Base-by-base conservation (phyloP, 129 eudicot genomes). In the Escallonia rubra region DNA sequence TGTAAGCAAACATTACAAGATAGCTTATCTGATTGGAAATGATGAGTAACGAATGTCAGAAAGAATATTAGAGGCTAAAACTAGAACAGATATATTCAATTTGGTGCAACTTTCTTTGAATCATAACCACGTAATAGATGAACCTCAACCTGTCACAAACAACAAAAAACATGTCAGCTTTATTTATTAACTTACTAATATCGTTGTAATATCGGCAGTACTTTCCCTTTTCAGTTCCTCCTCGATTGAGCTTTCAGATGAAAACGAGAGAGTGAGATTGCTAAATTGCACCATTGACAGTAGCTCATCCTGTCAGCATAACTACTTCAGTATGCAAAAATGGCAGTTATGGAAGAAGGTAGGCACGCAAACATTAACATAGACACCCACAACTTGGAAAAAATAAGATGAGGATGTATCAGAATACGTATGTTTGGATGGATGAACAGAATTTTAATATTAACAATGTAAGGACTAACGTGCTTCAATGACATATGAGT, bases 1-100 rank as follows among this genome's bases (percentile, higher is more conserved):
- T 86, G 66, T 86, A 86, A 61, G 93, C 93, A 77, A 86, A 86
- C 93, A 86, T 86, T 72, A 86, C 93, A 58, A 86, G 88, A 78
- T 86, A 86, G 83, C 93, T 86, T 68, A 80, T 75, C 93, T 86
- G 88, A 69, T 39, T 47, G 47, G 15, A 59, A 49, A 59, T 46
- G 49, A 49, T 47, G 44, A 47, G 40, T 59, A 15, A 34, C 38
- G 13, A 58, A 48, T 34, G 49, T 70, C 49, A 70, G 51, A 70
- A 69, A n/a, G 12, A 42, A 23, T 39, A 11, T 23, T 23, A 23
- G 34, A 8, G 48, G 7, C 41, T 23, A 58, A 38, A 44, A 41
- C 6, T 34, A 51, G 14, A 12, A 66, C 44, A 51, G 46, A 50
- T 10, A 4, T 34, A 59, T 39, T 41, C 56, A 64, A 41, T 13